phyloP scores from a whole-genome alignment of 1,139 yeast species.

The Wickerhamomyces sp. region DNA sequence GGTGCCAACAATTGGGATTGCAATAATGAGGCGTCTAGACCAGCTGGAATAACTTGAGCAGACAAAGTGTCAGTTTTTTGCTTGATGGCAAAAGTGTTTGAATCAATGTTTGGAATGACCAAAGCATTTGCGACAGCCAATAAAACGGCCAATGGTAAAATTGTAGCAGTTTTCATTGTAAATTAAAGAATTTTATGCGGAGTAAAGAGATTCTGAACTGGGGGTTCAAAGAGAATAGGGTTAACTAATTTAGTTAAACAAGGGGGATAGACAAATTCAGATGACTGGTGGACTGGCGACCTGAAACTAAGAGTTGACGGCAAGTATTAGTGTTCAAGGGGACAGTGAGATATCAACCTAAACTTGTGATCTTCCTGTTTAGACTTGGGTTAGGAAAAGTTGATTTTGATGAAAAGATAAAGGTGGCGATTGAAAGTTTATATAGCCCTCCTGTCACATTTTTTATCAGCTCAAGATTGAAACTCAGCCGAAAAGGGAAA shows the following conservation, averaged over 20 bases:
- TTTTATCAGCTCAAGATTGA: neutral
- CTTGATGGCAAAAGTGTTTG: slow-evolving; percentile 15
- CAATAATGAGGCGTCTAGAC: slow-evolving; percentile 20
- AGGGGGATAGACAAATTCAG: neutral
- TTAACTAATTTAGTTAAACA: too few relatives aligned
- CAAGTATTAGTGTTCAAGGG: too few relatives aligned
- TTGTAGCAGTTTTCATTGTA: slow-evolving; percentile 29
- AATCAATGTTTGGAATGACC: slow-evolving; percentile 49
- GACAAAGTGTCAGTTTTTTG: slow-evolving; percentile 12
- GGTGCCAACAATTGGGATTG: slow-evolving; percentile 20
- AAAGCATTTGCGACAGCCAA: slow-evolving; percentile 53
- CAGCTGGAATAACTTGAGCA: slow-evolving; percentile 12
- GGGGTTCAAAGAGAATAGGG: too few relatives aligned
- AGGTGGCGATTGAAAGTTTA: neutral
- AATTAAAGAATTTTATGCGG: neutral
- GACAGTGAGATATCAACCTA: neutral
- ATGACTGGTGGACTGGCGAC: neutral
- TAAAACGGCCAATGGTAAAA: slow-evolving; percentile 46
- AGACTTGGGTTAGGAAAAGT: neutral
- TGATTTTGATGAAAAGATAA: too few relatives aligned
- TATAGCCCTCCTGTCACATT: neutral
- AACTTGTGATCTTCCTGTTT: neutral
- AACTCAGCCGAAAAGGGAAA: too few relatives aligned
- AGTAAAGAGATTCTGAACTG: too few relatives aligned
- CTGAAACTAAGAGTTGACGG: neutral